Conservation (phyloP, 2,329 filamentous ascomycete genomes). For the Fusarium duplospermum region DNA sequence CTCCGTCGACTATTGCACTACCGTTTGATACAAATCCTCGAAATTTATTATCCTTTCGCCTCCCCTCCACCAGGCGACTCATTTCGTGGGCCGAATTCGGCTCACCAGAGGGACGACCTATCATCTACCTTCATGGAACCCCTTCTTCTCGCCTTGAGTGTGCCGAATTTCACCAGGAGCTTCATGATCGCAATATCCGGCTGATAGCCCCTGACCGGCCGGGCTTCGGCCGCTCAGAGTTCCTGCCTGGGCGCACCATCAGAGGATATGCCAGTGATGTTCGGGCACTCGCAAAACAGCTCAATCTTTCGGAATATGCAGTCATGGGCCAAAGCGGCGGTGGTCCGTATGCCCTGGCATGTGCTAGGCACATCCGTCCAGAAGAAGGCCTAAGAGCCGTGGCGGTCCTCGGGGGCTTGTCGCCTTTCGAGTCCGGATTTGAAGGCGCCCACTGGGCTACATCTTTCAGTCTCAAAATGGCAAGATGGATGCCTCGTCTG, state of each 20-base stretch:
- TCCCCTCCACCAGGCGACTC: slow-evolving; percentile 18
- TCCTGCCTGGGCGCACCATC: slow-evolving; percentile 4
- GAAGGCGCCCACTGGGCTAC: slow-evolving; percentile 15
- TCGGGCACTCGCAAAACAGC: slow-evolving; percentile 6
- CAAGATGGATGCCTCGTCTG: slow-evolving; percentile 11
- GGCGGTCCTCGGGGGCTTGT: slow-evolving; percentile 5
- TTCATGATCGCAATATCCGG: neutral
- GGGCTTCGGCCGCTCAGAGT: slow-evolving; percentile 17
- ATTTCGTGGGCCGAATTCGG: slow-evolving; percentile 27
- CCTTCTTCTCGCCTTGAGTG: slow-evolving; percentile 19
- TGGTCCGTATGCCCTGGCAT: slow-evolving; percentile 22
- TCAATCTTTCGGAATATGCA: slow-evolving; percentile 2
- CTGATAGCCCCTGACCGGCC: slow-evolving; percentile 22
- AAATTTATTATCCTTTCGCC: neutral
- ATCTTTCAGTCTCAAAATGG: slow-evolving; percentile 5
- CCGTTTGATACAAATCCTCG: neutral
- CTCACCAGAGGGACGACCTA: neutral
- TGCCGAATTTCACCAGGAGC: slow-evolving; percentile 7
- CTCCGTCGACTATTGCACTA: no score
- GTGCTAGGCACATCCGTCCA: slow-evolving; percentile 4
- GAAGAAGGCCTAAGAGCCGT: slow-evolving; percentile 17
- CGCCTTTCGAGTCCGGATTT: slow-evolving; percentile 7
- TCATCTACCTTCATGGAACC: slow-evolving; percentile 20
- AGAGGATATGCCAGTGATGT: slow-evolving; percentile 13
- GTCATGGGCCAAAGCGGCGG: slow-evolving; percentile 22